Conservation (phyloP, 225 moss, liverwort and hornwort species). For the Polytrichum formosum region DNA sequence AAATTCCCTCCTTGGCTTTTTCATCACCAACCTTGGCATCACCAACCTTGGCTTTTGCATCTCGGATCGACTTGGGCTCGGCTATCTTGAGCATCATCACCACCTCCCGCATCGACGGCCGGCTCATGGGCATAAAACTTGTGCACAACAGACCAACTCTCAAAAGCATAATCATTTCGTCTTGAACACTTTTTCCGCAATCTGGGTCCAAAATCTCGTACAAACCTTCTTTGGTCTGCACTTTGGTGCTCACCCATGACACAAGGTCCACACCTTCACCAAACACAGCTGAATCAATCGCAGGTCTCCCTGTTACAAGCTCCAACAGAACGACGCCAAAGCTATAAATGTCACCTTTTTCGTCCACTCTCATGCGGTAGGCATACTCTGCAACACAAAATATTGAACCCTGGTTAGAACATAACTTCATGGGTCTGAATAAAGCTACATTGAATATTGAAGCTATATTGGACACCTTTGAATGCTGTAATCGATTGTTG, state of each 20-base stretch:
- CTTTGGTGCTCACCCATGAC: slow-evolving; percentile 17
- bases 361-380: slow-evolving; percentile 15
- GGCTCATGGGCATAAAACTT: slow-evolving; percentile 2
- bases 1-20: background rate
- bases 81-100: slow-evolving; percentile 10
- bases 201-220: slow-evolving; percentile 10
- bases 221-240: slow-evolving; percentile 10
- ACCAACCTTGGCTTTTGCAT: slow-evolving; percentile 2
- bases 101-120: slow-evolving; percentile 20
- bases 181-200: slow-evolving; percentile 4
- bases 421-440: background rate
- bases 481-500: too few relatives aligned
- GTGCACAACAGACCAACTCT: slow-evolving; percentile 11
- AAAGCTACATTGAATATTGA: too few relatives aligned
- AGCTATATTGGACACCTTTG: too few relatives aligned
- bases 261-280: slow-evolving; percentile 21
- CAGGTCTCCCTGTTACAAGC: slow-evolving; percentile 26
- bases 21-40: slow-evolving; percentile 1
- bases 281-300: slow-evolving; percentile 1
- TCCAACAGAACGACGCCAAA: slow-evolving; percentile 29
- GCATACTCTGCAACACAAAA: slow-evolving; percentile 11
- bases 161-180: slow-evolving; percentile 10
- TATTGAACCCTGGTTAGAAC: background rate
- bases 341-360: slow-evolving; percentile 29
- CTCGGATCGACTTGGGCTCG: slow-evolving; percentile 1